phyloP scores from a whole-genome alignment of 345 rosid genomes.

The Aquilaria malaccensis region DNA sequence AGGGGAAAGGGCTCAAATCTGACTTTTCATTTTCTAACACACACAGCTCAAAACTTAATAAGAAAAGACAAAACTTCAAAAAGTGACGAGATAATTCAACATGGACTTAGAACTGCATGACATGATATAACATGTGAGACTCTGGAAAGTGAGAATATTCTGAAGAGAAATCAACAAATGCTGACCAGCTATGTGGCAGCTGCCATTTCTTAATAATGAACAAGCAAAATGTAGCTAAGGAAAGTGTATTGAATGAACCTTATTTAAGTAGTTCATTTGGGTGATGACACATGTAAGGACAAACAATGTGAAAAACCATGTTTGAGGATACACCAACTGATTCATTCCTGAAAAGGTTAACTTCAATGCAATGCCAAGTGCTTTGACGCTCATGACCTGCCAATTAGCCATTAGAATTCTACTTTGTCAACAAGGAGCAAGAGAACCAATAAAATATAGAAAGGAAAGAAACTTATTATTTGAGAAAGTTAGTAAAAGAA shows the following conservation, averaged over 20 bases:
- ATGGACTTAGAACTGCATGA: too few species aligned
- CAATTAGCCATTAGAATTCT: not conserved
- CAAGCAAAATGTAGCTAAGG: too few species aligned
- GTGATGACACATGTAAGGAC: conserved; percentile 54
- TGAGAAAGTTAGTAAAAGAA: not conserved
- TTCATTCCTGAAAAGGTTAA: conserved; percentile 65
- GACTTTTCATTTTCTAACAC: too few species aligned
- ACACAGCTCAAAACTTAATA: too few species aligned
- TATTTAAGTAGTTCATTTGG: conserved; percentile 61
- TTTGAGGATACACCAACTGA: conserved; percentile 65
- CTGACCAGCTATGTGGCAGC: too few species aligned
- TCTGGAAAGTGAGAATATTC: too few species aligned
- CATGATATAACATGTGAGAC: not conserved
- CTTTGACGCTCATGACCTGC: conserved; percentile 82
- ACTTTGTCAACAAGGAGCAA: not conserved
- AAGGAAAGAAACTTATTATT: too few species aligned
- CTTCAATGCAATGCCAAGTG: conserved; percentile 72
- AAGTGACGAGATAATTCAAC: too few species aligned
- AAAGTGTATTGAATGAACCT: conserved; percentile 24
- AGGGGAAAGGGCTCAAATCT: too few species aligned
- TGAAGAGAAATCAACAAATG: too few species aligned
- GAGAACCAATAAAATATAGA: conserved; percentile 3
- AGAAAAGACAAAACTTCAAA: too few species aligned
- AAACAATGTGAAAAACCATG: conserved; percentile 52
- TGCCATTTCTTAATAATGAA: too few species aligned